Evolutionary conservation across 2,329 filamentous ascomycete genomes (phyloP), one percentile per base, ranked within the genome.

Genomic region (Aurifilum marmelostoma): DNA sequence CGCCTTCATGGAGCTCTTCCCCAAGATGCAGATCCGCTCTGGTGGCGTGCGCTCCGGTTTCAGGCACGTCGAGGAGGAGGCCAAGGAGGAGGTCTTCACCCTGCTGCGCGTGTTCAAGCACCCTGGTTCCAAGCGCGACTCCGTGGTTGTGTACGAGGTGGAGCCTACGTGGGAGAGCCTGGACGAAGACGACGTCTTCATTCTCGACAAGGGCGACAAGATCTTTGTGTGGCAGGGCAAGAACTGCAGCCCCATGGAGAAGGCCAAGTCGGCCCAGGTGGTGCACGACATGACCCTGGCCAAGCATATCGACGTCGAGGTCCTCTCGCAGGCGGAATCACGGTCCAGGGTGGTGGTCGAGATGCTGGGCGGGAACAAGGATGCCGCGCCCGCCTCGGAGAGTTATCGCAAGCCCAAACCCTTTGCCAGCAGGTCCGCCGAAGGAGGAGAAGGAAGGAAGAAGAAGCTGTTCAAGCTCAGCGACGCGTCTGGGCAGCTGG

Each of bases 221-320:
- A 89, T 91, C 72, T 91, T 87, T 83, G 87, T 91, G 4, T 92
- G 89, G 89, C 89, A 91, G 79, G 89, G 89, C 64, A 83, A 83
- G 73, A 83, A 82, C 56, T 89, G 88, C 75, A 88, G 85, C 61
- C 89, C 89, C 0, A 90, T 91, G 87, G 89, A 92, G 75, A 91
- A 90, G 79, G 85, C 86, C 59, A 90, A 89, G 79, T 88, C 88
- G 0, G 89, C 89, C 0, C 88, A 90, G 75, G 87, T 91, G 2
- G 89, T 91, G 5, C 85, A 90, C 73, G 87, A 89, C 70, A 83
- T 89, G 83, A 90, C 85, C 0, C 78, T 87, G 9, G 88, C 87
- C 16, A 91, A 91, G 75, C 85, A 89, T 72, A 75, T 87, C 59
- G 87, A 91, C 66, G 87, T 91, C 34, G 88, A 91, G 76, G 89